Conservation (phyloP, 129 eudicot species). For the Erigeron canadensis region DNA sequence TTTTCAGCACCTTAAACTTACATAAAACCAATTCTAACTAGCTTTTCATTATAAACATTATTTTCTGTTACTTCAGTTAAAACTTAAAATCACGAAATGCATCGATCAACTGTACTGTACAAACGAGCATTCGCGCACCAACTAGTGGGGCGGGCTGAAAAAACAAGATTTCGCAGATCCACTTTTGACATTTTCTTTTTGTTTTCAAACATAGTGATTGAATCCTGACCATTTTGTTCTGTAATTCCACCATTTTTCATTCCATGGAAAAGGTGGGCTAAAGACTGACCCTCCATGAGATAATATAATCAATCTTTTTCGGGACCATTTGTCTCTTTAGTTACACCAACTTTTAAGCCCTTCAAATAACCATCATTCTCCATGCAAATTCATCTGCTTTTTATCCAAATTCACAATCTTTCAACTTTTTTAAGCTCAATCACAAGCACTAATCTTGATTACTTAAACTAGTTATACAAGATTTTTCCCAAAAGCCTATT, state of each 20-base stretch:
- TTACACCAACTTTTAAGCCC: conserved; percentile 38
- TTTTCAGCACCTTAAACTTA: conserved; percentile 25
- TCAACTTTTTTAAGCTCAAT: conserved; percentile 29
- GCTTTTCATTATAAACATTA: neutral
- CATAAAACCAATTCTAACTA: neutral
- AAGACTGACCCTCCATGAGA: conserved; percentile 28
- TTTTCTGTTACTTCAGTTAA: conserved; percentile 1
- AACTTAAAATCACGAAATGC: conserved; percentile 8
- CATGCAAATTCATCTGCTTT: conserved; percentile 40
- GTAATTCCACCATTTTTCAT: conserved; percentile 36
- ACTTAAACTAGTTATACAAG: conserved; percentile 21
- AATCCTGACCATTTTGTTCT: conserved; percentile 33
- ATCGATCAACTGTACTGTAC: conserved; percentile 13
- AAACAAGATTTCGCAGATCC: conserved; percentile 33
- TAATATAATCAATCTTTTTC: conserved; percentile 33
- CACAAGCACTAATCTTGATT: conserved; percentile 29
- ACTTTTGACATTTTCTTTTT: conserved; percentile 40
- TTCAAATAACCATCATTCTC: conserved; percentile 42
- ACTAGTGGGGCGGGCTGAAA: conserved; percentile 30
- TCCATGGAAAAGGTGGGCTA: conserved; percentile 15
- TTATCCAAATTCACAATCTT: conserved; percentile 30
- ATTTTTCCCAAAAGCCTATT: conserved; percentile 12
- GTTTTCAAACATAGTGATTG: conserved; percentile 39
- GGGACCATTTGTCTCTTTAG: conserved; percentile 40
- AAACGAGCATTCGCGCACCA: conserved; percentile 18